These are phyloP conservation scores for Colletotrichum gigasporum DNA, from an alignment of 2,329 filamentous ascomycete genomes.

Conservation along the genomic window DNA sequence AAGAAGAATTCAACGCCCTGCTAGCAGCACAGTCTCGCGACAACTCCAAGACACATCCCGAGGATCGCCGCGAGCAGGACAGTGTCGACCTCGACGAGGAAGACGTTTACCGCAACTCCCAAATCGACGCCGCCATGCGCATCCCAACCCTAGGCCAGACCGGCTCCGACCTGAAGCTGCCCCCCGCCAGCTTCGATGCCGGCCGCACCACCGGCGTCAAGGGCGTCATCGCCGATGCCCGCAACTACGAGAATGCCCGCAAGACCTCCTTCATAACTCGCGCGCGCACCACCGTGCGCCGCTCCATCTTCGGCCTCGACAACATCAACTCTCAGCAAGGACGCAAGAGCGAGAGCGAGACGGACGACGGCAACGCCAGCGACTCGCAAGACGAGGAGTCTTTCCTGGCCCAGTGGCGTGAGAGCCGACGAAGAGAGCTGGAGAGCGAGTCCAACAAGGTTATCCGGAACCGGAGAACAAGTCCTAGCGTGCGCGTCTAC, in stretches of 20 bases:
- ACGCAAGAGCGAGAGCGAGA: conserved; percentile 56
- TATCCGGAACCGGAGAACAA: conserved; percentile 73
- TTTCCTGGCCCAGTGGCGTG: conserved; percentile 88
- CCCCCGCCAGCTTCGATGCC: conserved; percentile 70
- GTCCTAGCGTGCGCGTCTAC: conserved; percentile 80
- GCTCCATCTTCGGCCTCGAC: conserved; percentile 63
- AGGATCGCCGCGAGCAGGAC: conserved; percentile 56
- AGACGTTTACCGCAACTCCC: conserved; percentile 59
- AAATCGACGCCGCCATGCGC: conserved; percentile 73
- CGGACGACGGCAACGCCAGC: conserved; percentile 52
- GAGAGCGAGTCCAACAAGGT: conserved; percentile 66
- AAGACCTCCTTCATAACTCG: conserved; percentile 63
- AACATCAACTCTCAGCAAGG: conserved; percentile 36
- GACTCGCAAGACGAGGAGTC: conserved; percentile 77
- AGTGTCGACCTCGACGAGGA: conserved; percentile 62
- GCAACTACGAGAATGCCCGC: conserved; percentile 77
- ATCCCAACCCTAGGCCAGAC: conserved; percentile 62
- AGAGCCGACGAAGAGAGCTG: conserved; percentile 81
- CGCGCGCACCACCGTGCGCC: conserved; percentile 58
- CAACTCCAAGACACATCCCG: conserved; percentile 60
- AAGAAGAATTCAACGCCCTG: conserved; percentile 74
- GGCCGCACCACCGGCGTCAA: conserved; percentile 83
- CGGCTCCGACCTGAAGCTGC: conserved; percentile 65
- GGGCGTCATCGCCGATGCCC: conserved; percentile 86
- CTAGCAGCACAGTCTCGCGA: conserved; percentile 64